Evolutionary conservation across 805 yeast genomes (phyloP), one percentile per base, ranked within the genome.

Genomic region (Candida ulmi): DNA sequence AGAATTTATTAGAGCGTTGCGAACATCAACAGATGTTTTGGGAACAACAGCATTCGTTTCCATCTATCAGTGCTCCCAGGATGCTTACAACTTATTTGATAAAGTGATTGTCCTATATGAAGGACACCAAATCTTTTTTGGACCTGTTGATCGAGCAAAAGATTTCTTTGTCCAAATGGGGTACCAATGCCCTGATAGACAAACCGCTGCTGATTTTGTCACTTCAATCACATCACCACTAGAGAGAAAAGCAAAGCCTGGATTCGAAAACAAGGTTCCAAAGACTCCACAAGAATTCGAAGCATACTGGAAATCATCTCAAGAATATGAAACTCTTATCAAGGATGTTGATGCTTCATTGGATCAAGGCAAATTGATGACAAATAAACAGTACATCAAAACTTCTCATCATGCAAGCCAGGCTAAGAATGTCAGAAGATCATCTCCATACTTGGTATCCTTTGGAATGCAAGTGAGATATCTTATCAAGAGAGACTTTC

Each of bases 191-290:
- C 74, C 78, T 17, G 62, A 60, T 30, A 69, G 80, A 53, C 76
- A 69, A 54, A 73, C 81, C 16, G 71, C 78, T 33, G 78, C 77
- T 19, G 80, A 74, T 52, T 75, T 66, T 54, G 60, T 75, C 47
- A 74, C 80, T 6, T 68, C 79, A 4, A 51, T 75, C 40, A 74
- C 80, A 7, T 63, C 68, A 41, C 76, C 80, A 9, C 40, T 55
- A n/a, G 80, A 73, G 54, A 66, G 81, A 52, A 50, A 60, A 5
- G 57, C 58, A 8, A 47, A 51, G 30, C 42, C 53, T 11, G 78
- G 76, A 1, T 69, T 41, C 37, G 74, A 75, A 40, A 47, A 58
- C 41, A 57, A 53, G 37, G 77, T 74, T 25, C 81, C 82, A 27
- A 57, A 62, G 35, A 71, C 82, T 6, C 66, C 72, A 7, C 51